A percentile compares a stretch with the other conserved stretches of the same genome.
phyloP scores from a whole-genome alignment of 2,329 filamentous ascomycete species.

The Endoconidiophora polonica region DNA sequence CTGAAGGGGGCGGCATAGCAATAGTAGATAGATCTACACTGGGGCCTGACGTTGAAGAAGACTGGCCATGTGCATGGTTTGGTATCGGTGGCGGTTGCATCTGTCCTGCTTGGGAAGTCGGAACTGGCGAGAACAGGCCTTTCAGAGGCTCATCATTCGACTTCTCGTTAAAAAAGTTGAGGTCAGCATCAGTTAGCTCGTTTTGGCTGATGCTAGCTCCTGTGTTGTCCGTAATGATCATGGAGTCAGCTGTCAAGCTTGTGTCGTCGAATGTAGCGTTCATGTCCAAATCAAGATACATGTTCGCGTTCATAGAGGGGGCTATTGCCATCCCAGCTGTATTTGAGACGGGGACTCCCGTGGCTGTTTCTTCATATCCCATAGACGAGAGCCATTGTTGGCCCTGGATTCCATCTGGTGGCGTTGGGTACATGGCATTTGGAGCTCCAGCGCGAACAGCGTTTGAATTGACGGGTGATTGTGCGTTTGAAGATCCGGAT shows the following conservation, averaged over 20 bases:
- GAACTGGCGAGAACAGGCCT: constrained; percentile 1
- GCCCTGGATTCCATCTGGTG: constrained; percentile 47
- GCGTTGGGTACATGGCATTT: constrained; percentile 53
- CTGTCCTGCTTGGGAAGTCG: not conserved
- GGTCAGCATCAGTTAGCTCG: constrained; percentile 66
- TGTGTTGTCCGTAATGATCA: not conserved
- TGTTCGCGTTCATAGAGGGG: constrained; percentile 21
- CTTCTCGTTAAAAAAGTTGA: constrained; percentile 61
- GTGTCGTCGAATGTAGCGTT: no score
- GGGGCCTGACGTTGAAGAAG: not conserved
- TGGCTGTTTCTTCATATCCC: constrained; percentile 30
- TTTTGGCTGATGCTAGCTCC: constrained; percentile 54
- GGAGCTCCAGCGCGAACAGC: constrained; percentile 29
- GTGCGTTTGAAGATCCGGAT: constrained; percentile 25
- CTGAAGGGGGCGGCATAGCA: constrained; percentile 9
- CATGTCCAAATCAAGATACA: no score
- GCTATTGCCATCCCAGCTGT: constrained; percentile 19
- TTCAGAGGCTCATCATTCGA: not conserved
- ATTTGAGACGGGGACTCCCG: constrained; percentile 31
- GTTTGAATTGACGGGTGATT: constrained; percentile 30
- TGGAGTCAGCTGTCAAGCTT: constrained; percentile 28
- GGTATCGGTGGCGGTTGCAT: constrained; percentile 13
- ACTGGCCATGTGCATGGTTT: constrained; percentile 3
- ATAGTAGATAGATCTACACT: constrained; percentile 1
- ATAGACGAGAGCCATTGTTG: constrained; percentile 8